These are phyloP conservation scores for Dissophora ornata DNA, from an alignment of 192 early-diverging fungal genomes.

Conservation along the genomic window DNA sequence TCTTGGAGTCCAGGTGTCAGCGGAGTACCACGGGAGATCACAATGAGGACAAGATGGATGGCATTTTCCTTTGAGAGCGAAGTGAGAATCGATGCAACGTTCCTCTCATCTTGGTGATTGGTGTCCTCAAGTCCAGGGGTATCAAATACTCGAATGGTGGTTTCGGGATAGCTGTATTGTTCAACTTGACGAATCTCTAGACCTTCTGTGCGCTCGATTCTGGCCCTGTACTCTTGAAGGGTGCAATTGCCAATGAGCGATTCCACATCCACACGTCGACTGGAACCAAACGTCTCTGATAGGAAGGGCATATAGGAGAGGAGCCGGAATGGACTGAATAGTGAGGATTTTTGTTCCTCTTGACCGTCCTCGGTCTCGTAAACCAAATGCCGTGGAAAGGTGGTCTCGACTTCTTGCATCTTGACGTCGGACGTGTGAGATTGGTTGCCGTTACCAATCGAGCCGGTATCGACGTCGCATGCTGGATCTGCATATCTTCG, in stretches of 20 bases:
- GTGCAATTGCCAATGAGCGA: not conserved
- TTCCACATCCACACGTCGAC: not conserved
- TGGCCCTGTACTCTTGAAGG: not conserved
- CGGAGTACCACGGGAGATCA: not conserved
- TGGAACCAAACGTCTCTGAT: not conserved
- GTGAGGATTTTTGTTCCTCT: not conserved
- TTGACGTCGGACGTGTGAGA: not conserved
- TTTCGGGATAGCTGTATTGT: not conserved
- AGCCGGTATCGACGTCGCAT: not conserved
- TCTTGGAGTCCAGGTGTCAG: slow-evolving; percentile 7
- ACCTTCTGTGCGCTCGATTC: slow-evolving; percentile 1
- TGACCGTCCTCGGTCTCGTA: not conserved
- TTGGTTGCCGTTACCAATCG: not conserved
- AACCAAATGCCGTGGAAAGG: not conserved
- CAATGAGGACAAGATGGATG: slow-evolving; percentile 21
- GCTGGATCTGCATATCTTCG: slow-evolving; percentile 3
- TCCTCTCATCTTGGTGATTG: slow-evolving; percentile 10
- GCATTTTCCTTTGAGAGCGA: not conserved
- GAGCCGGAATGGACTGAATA: no score
- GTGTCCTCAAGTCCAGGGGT: slow-evolving; percentile 28
- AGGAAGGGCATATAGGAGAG: not conserved
- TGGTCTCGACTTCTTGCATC: not conserved
- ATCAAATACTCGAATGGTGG: slow-evolving; percentile 18
- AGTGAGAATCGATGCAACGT: slow-evolving; percentile 15
- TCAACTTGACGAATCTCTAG: not conserved